phyloP scores from a whole-genome alignment of 2,329 filamentous ascomycete species.

The Rhytidhysteron rufulum region DNA sequence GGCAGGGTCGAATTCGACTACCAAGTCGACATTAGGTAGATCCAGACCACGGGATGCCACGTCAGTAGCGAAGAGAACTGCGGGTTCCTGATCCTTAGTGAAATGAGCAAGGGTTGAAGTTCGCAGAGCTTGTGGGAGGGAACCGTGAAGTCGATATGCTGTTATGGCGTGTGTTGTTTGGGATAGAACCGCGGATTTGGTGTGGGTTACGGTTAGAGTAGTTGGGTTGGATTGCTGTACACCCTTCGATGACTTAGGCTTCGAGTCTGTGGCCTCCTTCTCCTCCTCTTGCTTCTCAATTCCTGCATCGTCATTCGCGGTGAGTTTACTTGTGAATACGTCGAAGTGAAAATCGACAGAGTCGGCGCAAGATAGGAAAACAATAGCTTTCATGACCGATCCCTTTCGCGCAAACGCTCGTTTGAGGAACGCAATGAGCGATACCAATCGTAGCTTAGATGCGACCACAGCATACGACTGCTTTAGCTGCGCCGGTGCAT shows the following conservation, averaged over 20 bases:
- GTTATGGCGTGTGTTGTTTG: slow-evolving; percentile 73
- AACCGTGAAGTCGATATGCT: slow-evolving; percentile 86
- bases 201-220: slow-evolving; percentile 54
- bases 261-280: slow-evolving; percentile 13
- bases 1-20: slow-evolving; percentile 93
- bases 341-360: slow-evolving; percentile 97
- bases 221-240: slow-evolving; percentile 37
- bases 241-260: slow-evolving; percentile 23
- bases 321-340: slow-evolving; percentile 56
- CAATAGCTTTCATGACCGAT: slow-evolving; percentile 91
- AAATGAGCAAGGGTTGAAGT: slow-evolving; percentile 84
- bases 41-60: slow-evolving; percentile 94
- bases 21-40: slow-evolving; percentile 88
- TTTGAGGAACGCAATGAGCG: slow-evolving; percentile 78
- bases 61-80: slow-evolving; percentile 88
- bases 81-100: slow-evolving; percentile 66
- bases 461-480: slow-evolving; percentile 86
- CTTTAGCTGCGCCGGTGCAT: slow-evolving; percentile 87
- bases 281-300: slow-evolving; percentile 19
- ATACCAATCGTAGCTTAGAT: slow-evolving; percentile 85
- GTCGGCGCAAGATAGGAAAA: slow-evolving; percentile 96
- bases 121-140: slow-evolving; percentile 79
- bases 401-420: slow-evolving; percentile 83
- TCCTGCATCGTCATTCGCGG: slow-evolving; percentile 22
- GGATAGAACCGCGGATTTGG: slow-evolving; percentile 67